Conservation (phyloP, 495 filamentous ascomycete genomes). For the Daldinia loculata region DNA sequence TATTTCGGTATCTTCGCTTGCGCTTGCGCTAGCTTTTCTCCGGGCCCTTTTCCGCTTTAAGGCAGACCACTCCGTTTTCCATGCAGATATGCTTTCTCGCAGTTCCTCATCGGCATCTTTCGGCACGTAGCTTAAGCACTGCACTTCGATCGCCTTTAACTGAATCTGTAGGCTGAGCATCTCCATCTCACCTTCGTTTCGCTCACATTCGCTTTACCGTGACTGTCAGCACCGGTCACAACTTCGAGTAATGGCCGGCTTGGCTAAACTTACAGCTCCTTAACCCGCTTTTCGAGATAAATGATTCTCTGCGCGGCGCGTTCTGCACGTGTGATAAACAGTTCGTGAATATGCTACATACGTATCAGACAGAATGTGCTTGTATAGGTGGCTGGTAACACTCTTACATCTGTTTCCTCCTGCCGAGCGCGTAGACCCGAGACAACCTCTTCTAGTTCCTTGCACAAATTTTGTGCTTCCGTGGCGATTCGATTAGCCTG, state of each 20-base stretch:
- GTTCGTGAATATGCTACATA: constrained; percentile 60
- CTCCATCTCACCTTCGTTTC: constrained; percentile 52
- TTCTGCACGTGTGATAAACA: constrained; percentile 61
- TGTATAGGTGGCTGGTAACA: constrained; percentile 4
- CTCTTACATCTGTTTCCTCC: constrained; percentile 61
- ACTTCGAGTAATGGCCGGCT: neutral
- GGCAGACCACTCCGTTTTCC: constrained; percentile 55
- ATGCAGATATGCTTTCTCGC: constrained; percentile 54
- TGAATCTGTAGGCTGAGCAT: constrained; percentile 62
- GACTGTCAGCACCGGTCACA: constrained; percentile 18
- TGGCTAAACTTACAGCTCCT: constrained; percentile 54
- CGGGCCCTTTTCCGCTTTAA: constrained; percentile 43
- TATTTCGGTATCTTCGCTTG: constrained; percentile 18
- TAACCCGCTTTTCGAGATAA: constrained; percentile 57
- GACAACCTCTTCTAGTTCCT: constrained; percentile 50
- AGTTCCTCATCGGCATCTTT: constrained; percentile 53
- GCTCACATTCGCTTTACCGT: constrained; percentile 48
- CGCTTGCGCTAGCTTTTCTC: constrained; percentile 29
- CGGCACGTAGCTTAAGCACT: constrained; percentile 54
- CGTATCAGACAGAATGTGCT: constrained; percentile 9
- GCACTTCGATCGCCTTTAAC: constrained; percentile 62
- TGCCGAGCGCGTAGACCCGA: constrained; percentile 53
- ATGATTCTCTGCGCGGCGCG: constrained; percentile 62
- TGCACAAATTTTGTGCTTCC: constrained; percentile 53
- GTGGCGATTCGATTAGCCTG: constrained; percentile 47